Percentiles rank a stretch among this genome's conserved stretches.
These are phyloP conservation scores for Termitomyces bulborhizus DNA, from an alignment of 768 basidiomycete species.

Conservation along the genomic window DNA sequence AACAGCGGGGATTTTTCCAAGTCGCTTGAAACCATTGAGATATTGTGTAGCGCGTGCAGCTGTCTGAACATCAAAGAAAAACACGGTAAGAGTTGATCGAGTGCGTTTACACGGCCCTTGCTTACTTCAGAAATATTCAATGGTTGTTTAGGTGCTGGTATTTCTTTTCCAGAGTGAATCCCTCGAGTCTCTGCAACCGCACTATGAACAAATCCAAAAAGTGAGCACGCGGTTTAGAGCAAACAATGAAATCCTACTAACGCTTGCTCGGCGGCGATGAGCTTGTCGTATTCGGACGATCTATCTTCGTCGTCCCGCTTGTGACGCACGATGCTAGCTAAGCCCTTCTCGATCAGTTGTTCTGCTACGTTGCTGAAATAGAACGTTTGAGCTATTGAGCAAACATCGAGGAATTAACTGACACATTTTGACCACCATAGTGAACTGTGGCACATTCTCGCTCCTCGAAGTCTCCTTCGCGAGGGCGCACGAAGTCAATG, in stretches of 20 bases:
- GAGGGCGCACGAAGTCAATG: slow-evolving; percentile 86
- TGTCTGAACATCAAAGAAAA: slow-evolving; percentile 32
- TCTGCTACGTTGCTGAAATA: slow-evolving; percentile 80
- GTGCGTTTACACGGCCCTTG: background rate
- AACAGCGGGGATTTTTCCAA: slow-evolving; percentile 75
- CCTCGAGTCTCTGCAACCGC: slow-evolving; percentile 76
- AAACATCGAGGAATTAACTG: slow-evolving; percentile 21
- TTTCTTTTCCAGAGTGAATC: slow-evolving; percentile 90
- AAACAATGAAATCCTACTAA: slow-evolving; percentile 32
- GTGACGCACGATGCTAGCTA: slow-evolving; percentile 87
- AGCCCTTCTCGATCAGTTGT: slow-evolving; percentile 88
- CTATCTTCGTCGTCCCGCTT: slow-evolving; percentile 93
- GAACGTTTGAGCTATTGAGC: background rate
- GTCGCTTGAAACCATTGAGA: slow-evolving; percentile 85
- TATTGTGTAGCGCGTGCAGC: slow-evolving; percentile 77
- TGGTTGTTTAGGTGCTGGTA: slow-evolving; percentile 70
- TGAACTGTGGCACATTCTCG: slow-evolving; percentile 88
- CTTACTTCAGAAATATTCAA: slow-evolving; percentile 88
- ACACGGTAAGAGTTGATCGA: background rate
- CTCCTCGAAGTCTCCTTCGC: slow-evolving; percentile 91
- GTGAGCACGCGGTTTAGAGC: background rate
- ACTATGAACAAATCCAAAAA: slow-evolving; percentile 30
- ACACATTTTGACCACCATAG: slow-evolving; percentile 78
- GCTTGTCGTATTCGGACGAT: slow-evolving; percentile 92
- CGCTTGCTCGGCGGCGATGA: slow-evolving; percentile 93